Percentiles rank a stretch among this genome's conserved stretches.
Conservation (phyloP, 2,329 filamentous ascomycete genomes). For the Westerdykella aurantiaca region DNA sequence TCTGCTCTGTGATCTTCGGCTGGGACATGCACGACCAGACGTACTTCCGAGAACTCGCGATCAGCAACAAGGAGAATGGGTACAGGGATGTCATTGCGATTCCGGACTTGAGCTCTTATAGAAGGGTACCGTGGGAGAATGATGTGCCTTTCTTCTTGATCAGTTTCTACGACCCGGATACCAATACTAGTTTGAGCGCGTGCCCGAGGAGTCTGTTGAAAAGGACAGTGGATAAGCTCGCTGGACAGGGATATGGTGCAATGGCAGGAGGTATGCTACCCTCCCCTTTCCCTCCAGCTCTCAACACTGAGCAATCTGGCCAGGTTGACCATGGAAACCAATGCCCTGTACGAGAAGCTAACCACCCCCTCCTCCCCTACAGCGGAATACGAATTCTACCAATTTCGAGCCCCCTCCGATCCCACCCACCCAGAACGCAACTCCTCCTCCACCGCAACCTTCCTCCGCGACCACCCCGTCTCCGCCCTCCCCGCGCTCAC, state of each 20-base stretch:
- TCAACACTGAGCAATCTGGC: slow-evolving; percentile 1
- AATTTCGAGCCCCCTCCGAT: slow-evolving; percentile 63
- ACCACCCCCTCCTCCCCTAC: slow-evolving; percentile 5
- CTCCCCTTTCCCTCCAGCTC: background rate
- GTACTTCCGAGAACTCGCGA: slow-evolving; percentile 75
- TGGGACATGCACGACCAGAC: slow-evolving; percentile 97
- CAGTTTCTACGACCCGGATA: slow-evolving; percentile 78
- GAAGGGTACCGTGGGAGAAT: slow-evolving; percentile 86
- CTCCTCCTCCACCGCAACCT: slow-evolving; percentile 65
- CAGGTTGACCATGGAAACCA: slow-evolving; percentile 6
- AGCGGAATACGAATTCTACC: slow-evolving; percentile 96
- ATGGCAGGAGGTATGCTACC: slow-evolving; percentile 76
- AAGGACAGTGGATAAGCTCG: slow-evolving; percentile 61
- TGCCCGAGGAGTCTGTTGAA: slow-evolving; percentile 74
- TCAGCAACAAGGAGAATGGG: slow-evolving; percentile 87
- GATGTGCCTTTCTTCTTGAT: slow-evolving; percentile 81
- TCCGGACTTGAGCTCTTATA: slow-evolving; percentile 69
- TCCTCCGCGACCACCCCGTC: slow-evolving; percentile 67
- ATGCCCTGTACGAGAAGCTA: slow-evolving; percentile 16
- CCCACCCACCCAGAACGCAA: slow-evolving; percentile 50
- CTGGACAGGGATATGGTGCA: slow-evolving; percentile 65
- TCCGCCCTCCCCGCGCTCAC: slow-evolving; percentile 72
- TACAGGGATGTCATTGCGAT: slow-evolving; percentile 81
- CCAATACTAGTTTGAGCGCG: slow-evolving; percentile 62
- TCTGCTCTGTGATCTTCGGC: slow-evolving; percentile 90